Base-by-base conservation (phyloP, 495 filamentous ascomycete species). In the Entonaema liquescens region DNA sequence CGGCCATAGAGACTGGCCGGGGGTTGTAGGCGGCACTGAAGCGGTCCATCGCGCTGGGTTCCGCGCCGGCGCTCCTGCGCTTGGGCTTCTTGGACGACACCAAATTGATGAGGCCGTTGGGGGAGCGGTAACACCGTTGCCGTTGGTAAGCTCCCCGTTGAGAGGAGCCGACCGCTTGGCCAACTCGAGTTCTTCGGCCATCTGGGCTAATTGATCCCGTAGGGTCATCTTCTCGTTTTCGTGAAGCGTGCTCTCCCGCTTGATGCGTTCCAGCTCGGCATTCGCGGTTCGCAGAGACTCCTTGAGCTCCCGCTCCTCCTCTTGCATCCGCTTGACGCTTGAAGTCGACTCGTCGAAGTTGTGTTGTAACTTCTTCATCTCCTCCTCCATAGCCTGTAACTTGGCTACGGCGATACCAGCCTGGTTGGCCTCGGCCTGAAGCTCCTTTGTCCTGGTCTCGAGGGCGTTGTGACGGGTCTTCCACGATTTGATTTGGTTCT, bases 31-130 rank as follows among this genome's bases (percentile, higher is more conserved):
- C 89, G 50, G 87, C 91, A 80, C 92, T 95, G 82, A 94, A 95
- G 65, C 94, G 88, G 79, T 97, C 93, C 67, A 89, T 84, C 13
- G 93, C 89, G 73, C 91, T 88, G 68, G 86, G 89, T 76, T 97
- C 94, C n/a, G 91, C 90, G 33, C 95, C 95, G 56, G 93, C 95
- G 79, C 95, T 98, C 53, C 96, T 88, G 76, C 95, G 83, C 84
- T 98, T 97, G 35, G 95, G 93, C 84, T 97, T 98, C 88, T 98
- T 99, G 21, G 93, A 92, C 12, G 94, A 93, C 15, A 99, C 95
- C 52, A 99, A 83, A 76, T 98, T 98, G 83, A 99, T 98, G 59
- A 99, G 86, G 58, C 93, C 93, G 62, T 84, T 90, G 2, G 87
- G 82, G 90, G 86, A 23, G 85, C 77, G 61, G 86, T 84, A 11